A percentile compares a stretch with the other conserved stretches of the same genome.
phyloP scores from a whole-genome alignment of 1,139 yeast species.

The Saccharomyces hybrid region DNA sequence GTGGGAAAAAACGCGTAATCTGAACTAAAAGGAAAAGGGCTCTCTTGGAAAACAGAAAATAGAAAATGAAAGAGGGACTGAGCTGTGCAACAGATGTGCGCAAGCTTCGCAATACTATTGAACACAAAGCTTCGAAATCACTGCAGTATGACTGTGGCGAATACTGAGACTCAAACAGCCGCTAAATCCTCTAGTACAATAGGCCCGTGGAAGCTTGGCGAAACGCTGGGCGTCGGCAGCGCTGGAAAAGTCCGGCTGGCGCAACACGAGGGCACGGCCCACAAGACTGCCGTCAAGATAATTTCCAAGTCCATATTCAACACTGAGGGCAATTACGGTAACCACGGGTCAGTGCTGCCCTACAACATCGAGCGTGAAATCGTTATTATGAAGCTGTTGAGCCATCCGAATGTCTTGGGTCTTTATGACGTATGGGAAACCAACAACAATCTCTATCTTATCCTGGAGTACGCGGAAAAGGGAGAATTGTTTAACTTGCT shows the following conservation, averaged over 20 bases:
- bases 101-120: not conserved
- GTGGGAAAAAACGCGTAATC: not conserved
- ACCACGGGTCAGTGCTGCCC: conserved; percentile 44
- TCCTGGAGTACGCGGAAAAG: conserved; percentile 92
- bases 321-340: conserved; percentile 4
- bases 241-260: conserved; percentile 93
- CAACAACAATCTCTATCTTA: conserved; percentile 81
- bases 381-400: conserved; percentile 80
- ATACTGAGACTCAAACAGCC: not conserved
- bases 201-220: conserved; percentile 96
- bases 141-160: not conserved
- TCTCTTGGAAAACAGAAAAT: not conserved
- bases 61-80: not conserved
- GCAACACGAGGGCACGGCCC: conserved; percentile 73
- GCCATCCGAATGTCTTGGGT: conserved; percentile 93
- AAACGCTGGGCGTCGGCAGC: conserved; percentile 91
- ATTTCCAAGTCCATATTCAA: conserved; percentile 75
- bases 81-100: not conserved
- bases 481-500: conserved; percentile 92
- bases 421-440: conserved; percentile 98
- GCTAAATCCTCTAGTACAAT: conserved; percentile 31
- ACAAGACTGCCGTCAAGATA: conserved; percentile 92
- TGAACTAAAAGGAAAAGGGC: not conserved
- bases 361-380: conserved; percentile 96
- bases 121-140: not conserved